Percentiles rank a stretch among this genome's conserved stretches.
phyloP scores from a whole-genome alignment of 2,329 filamentous ascomycete genomes.

The Epicoccum nigrum region DNA sequence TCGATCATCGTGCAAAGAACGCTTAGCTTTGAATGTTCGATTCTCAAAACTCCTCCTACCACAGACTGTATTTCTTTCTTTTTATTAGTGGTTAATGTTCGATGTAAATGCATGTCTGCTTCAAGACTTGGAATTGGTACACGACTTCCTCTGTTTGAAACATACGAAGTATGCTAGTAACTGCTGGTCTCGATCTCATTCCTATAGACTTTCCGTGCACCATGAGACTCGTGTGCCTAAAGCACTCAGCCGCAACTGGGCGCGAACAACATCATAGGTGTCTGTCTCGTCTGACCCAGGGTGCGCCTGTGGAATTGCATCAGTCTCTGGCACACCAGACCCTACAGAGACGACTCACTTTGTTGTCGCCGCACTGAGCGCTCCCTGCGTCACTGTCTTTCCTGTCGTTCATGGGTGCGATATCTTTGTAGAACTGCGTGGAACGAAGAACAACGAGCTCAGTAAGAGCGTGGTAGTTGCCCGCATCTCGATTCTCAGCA shows the following conservation, averaged over 20 bases:
- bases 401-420: neutral
- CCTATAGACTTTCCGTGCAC: slow-evolving; percentile 22
- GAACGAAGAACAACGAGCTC: slow-evolving; percentile 30
- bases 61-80: too few species aligned
- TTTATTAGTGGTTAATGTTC: too few species aligned
- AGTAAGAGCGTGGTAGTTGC: slow-evolving; percentile 14
- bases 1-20: neutral
- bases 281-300: slow-evolving; percentile 1
- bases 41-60: too few species aligned
- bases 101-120: too few species aligned
- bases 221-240: slow-evolving; percentile 29
- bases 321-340: neutral
- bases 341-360: slow-evolving; percentile 2
- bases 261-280: slow-evolving; percentile 9
- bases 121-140: too few species aligned
- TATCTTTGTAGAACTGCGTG: neutral
- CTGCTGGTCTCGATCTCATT: neutral
- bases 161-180: too few species aligned
- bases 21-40: too few species aligned
- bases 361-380: neutral
- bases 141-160: too few species aligned
- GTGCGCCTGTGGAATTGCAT: slow-evolving; percentile 11
- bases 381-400: slow-evolving; percentile 11
- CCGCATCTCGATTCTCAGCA: slow-evolving; percentile 15
- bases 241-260: slow-evolving; percentile 17